phyloP scores from a whole-genome alignment of 2,329 filamentous ascomycete genomes.

The Fusarium staphyleae region DNA sequence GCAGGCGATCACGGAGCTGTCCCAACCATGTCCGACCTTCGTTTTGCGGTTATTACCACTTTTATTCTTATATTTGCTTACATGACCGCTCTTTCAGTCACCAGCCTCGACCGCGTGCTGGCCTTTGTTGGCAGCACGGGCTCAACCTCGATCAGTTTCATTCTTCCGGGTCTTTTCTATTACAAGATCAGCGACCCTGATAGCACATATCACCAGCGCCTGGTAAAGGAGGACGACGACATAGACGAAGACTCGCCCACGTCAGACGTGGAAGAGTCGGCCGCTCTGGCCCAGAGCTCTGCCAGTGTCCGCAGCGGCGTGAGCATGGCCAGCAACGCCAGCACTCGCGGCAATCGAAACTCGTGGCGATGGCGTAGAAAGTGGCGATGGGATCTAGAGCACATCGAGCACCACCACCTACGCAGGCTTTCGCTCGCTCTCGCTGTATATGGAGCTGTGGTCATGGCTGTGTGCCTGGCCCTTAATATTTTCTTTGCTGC shows the following conservation, averaged over 20 bases:
- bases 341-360: constrained; percentile 36
- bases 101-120: constrained; percentile 86
- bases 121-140: constrained; percentile 96
- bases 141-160: constrained; percentile 95
- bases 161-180: constrained; percentile 94
- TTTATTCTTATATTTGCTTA: constrained; percentile 85
- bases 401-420: constrained; percentile 70
- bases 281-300: constrained; percentile 54
- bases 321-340: constrained; percentile 46
- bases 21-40: constrained; percentile 78
- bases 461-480: constrained; percentile 87
- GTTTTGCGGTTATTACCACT: constrained; percentile 90
- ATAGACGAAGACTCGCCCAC: constrained; percentile 63
- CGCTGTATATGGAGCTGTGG: constrained; percentile 81
- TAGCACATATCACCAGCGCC: constrained; percentile 81
- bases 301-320: constrained; percentile 53
- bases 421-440: constrained; percentile 77
- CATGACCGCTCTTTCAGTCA: constrained; percentile 87
- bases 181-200: constrained; percentile 97
- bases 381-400: constrained; percentile 67
- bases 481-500: constrained; percentile 83
- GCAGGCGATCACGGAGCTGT: constrained; percentile 60
- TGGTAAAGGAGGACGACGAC: constrained; percentile 92
- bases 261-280: constrained; percentile 58
- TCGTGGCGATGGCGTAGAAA: constrained; percentile 61